Base-by-base conservation (phyloP, 148 eudicot species). In the Euryodendron excelsum region DNA sequence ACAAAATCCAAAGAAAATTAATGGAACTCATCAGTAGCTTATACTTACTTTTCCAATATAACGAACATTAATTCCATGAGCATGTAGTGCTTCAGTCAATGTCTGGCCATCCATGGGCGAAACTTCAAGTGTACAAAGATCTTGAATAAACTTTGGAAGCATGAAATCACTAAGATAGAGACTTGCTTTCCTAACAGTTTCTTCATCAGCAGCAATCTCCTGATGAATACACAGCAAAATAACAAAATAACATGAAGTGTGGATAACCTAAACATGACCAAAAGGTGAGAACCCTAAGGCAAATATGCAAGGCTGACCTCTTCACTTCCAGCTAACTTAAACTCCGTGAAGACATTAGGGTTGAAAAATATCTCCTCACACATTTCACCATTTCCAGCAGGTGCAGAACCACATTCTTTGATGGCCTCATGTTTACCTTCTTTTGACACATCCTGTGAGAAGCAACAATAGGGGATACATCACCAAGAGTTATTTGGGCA, bases 21-120 rank as follows among this genome's bases (percentile, higher is more conserved):
- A 75, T 44, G 12, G 2, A 31, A 53, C 47, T 41, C 50, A 61
- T 41, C 66, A 41, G 21, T 34, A 76, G 71, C 20, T 1, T 14
- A 79, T 33, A 53, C 88, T 84, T 86, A 93, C 99, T 82, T 88
- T 93, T 81, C 98, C 99, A 77, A 96, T 86, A 80, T 96, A 96
- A 2, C 99, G 98, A 72, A 96, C 87, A 84, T 93, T 96, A 73
- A 96, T 93, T 77, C 99, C 99, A 88, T 92, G 97, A 55, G 97
- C 92, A 88, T 96, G 99, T 45, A 96, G 98, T 74, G 97, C 98
- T 77, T 96, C 99, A 70, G 98, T 93, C 69, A 96, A 87, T 36
- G 99, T 93, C 83, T 96, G 99, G n/a, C 99, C 99, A 86, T 96
- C 99, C 99, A 96, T 96, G 61, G 99, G 99, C 75, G 99, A 96